These are phyloP conservation scores for Fusarium palustre DNA, from an alignment of 2,329 filamentous ascomycete species.

Conservation along the genomic window DNA sequence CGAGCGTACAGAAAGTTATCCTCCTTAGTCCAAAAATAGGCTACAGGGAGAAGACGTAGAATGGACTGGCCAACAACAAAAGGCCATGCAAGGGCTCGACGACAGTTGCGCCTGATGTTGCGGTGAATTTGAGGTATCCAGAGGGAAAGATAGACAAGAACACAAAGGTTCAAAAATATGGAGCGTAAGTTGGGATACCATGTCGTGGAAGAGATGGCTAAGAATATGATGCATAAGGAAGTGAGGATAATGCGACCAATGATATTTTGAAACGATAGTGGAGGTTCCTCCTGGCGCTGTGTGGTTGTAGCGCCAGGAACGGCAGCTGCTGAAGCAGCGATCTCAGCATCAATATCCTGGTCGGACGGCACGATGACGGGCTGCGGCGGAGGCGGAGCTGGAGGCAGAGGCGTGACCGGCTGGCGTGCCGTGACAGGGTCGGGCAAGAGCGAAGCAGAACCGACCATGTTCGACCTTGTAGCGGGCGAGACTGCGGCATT, in stretches of 20 bases:
- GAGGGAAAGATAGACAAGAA: slow-evolving; percentile 84
- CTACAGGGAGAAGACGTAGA: slow-evolving; percentile 81
- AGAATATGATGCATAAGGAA: slow-evolving; percentile 66
- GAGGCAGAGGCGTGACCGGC: slow-evolving; percentile 22
- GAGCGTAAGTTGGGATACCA: slow-evolving; percentile 69
- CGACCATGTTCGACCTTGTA: slow-evolving; percentile 45
- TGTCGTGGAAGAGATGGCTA: slow-evolving; percentile 69
- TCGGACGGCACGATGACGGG: slow-evolving; percentile 73
- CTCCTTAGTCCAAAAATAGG: slow-evolving; percentile 83
- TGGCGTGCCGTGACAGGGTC: slow-evolving; percentile 55
- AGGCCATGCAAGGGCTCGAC: slow-evolving; percentile 89
- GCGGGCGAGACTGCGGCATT: slow-evolving; percentile 39
- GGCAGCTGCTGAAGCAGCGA: slow-evolving; percentile 58
- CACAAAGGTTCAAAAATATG: slow-evolving; percentile 71
- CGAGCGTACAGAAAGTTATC: slow-evolving; percentile 86
- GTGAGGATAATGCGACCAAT: slow-evolving; percentile 68
- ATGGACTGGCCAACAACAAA: slow-evolving; percentile 88
- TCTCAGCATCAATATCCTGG: slow-evolving; percentile 72
- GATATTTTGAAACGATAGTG: slow-evolving; percentile 65
- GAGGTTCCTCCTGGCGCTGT: slow-evolving; percentile 47
- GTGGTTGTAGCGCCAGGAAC: slow-evolving; percentile 47
- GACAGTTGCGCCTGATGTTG: slow-evolving; percentile 90
- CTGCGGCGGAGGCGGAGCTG: slow-evolving; percentile 40
- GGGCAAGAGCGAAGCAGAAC: slow-evolving; percentile 52
- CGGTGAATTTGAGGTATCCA: slow-evolving; percentile 94